Conservation (phyloP, 495 filamentous ascomycete species). For the Lophiotrema nucula region DNA sequence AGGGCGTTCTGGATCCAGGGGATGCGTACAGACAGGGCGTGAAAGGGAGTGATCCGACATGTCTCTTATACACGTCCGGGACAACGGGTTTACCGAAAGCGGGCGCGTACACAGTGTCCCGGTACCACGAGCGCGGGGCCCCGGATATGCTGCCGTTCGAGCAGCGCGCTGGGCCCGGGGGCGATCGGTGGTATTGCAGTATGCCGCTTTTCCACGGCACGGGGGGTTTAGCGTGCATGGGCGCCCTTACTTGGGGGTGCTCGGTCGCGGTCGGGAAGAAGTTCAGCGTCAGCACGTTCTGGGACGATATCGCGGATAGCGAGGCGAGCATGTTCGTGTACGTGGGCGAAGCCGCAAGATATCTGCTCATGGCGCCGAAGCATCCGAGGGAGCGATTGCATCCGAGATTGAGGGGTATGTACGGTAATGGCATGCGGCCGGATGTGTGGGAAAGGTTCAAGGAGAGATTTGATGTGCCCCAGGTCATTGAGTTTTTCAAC, state of each 20-base stretch:
- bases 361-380: slow-evolving; percentile 67
- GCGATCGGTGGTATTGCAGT: slow-evolving; percentile 68
- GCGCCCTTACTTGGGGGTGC: slow-evolving; percentile 54
- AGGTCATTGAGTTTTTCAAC: slow-evolving; percentile 42
- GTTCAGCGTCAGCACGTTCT: slow-evolving; percentile 70
- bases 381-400: slow-evolving; percentile 54
- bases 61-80: slow-evolving; percentile 64
- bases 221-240: slow-evolving; percentile 55
- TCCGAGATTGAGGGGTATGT: slow-evolving; percentile 66
- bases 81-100: slow-evolving; percentile 67
- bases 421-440: slow-evolving; percentile 72
- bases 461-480: slow-evolving; percentile 42
- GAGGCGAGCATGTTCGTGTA: slow-evolving; percentile 70
- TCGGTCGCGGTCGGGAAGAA: slow-evolving; percentile 64
- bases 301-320: slow-evolving; percentile 68
- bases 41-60: slow-evolving; percentile 50
- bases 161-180: slow-evolving; percentile 43
- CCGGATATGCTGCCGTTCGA: slow-evolving; percentile 33
- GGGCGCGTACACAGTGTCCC: slow-evolving; percentile 50
- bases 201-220: slow-evolving; percentile 85
- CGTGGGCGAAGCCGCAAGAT: slow-evolving; percentile 75
- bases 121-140: slow-evolving; percentile 34
- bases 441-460: slow-evolving; percentile 72
- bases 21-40: slow-evolving; percentile 51
- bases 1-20: slow-evolving; percentile 46